phyloP scores from a whole-genome alignment of 2,329 filamentous ascomycete species.

The Pleomassaria siparia region DNA sequence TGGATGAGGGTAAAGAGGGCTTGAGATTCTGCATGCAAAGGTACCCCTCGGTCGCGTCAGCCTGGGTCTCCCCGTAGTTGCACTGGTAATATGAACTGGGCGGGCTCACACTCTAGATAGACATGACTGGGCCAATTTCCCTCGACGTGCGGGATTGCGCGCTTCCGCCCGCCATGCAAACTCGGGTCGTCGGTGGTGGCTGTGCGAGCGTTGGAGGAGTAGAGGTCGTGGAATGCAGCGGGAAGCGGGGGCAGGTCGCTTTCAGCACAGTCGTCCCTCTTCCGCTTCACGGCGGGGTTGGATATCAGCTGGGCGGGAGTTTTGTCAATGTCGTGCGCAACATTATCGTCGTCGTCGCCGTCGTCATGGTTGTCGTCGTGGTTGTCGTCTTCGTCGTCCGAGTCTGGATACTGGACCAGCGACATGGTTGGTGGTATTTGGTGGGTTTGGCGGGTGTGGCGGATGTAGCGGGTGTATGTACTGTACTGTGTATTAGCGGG shows the following conservation, averaged over 20 bases:
- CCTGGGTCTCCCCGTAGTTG: not conserved
- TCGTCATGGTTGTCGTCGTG: slow-evolving; percentile 3
- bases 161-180: slow-evolving; percentile 81
- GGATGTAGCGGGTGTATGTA: too few relatives aligned
- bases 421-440: slow-evolving; percentile 22
- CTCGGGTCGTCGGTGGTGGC: slow-evolving; percentile 79
- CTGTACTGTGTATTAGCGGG: too few relatives aligned
- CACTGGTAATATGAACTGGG: not conserved
- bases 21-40: slow-evolving; percentile 36
- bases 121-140: slow-evolving; percentile 94
- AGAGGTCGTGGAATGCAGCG: slow-evolving; percentile 80
- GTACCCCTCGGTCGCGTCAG: slow-evolving; percentile 43
- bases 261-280: slow-evolving; percentile 21
- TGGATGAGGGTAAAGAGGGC: slow-evolving; percentile 32
- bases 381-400: slow-evolving; percentile 47
- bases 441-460: not conserved
- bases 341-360: not conserved
- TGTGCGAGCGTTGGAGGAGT: slow-evolving; percentile 76
- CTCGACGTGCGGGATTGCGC: slow-evolving; percentile 78
- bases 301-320: slow-evolving; percentile 1
- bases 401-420: slow-evolving; percentile 53
- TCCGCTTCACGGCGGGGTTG: slow-evolving; percentile 31
- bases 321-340: too few relatives aligned
- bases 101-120: slow-evolving; percentile 84
- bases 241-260: slow-evolving; percentile 72